Conservation (phyloP, 2,329 filamentous ascomycete genomes). For the Pseudohalonectria lignicola region DNA sequence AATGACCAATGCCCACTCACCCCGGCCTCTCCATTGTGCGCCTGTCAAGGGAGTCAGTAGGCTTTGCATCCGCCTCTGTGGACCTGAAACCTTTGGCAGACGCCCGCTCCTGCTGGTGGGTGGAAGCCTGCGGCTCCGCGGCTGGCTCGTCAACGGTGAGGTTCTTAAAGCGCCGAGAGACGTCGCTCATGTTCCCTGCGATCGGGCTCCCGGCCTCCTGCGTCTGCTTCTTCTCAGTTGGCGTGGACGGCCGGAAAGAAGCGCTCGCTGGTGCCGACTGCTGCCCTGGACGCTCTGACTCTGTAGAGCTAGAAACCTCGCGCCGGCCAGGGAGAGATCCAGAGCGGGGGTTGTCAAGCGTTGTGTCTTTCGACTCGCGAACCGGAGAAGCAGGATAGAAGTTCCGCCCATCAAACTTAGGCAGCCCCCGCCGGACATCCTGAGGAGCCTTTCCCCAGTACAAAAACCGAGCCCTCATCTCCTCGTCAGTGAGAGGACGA, state of each 20-base stretch:
- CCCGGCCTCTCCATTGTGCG: conserved; percentile 1
- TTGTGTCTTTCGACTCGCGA: conserved; percentile 2
- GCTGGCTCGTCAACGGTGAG: not conserved
- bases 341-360: not conserved
- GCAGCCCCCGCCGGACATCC: conserved; percentile 38
- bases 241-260: conserved; percentile 3
- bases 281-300: not conserved
- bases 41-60: conserved; percentile 1
- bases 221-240: not conserved
- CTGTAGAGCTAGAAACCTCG: not conserved
- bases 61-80: not conserved
- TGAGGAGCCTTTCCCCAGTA: conserved; percentile 49
- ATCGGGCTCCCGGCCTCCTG: not conserved
- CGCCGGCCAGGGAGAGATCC: not conserved
- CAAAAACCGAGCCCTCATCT: conserved; percentile 45
- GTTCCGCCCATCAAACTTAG: conserved; percentile 54
- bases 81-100: not conserved
- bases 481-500: conserved; percentile 46
- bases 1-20: not conserved
- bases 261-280: not conserved
- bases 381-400: conserved; percentile 47
- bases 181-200: not conserved
- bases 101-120: not conserved
- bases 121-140: not conserved
- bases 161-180: not conserved